phyloP scores from a whole-genome alignment of 208 protist genomes.

The Leishmania gerbilli region DNA sequence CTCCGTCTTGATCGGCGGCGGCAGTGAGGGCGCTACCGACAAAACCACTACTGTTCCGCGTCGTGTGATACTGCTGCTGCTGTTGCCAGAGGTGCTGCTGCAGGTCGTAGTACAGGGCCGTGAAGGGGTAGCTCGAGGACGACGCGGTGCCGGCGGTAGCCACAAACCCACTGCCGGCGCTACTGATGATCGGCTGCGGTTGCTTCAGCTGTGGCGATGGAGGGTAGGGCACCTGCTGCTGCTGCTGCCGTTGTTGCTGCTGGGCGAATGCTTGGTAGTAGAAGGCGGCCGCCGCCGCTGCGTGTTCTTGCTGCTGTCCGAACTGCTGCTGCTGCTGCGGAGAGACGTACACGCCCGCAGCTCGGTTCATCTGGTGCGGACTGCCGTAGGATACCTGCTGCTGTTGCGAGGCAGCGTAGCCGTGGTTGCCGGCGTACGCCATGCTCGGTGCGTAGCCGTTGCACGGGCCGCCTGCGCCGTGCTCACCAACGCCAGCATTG shows the following conservation, averaged over 20 bases:
- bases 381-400: constrained; percentile 15
- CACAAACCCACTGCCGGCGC: background rate
- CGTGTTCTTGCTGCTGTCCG: constrained; percentile 13
- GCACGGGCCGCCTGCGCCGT: background rate
- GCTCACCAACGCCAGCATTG: background rate
- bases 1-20: background rate
- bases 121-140: constrained; percentile 16
- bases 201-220: background rate
- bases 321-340: constrained; percentile 10
- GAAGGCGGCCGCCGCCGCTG: constrained; percentile 12
- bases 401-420: constrained; percentile 4
- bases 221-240: background rate
- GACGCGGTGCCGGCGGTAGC: background rate
- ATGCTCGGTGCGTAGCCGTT: background rate
- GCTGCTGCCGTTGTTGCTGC: background rate
- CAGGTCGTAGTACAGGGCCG: constrained; percentile 25
- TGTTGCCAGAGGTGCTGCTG: constrained; percentile 31
- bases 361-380: constrained; percentile 5
- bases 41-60: background rate
- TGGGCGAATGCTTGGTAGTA: constrained; percentile 28
- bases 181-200: background rate
- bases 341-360: background rate
- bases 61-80: constrained; percentile 14
- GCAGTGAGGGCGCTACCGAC: background rate
- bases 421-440: background rate